Base-by-base conservation (phyloP, 495 filamentous ascomycete species). In the Echria macrotheca region DNA sequence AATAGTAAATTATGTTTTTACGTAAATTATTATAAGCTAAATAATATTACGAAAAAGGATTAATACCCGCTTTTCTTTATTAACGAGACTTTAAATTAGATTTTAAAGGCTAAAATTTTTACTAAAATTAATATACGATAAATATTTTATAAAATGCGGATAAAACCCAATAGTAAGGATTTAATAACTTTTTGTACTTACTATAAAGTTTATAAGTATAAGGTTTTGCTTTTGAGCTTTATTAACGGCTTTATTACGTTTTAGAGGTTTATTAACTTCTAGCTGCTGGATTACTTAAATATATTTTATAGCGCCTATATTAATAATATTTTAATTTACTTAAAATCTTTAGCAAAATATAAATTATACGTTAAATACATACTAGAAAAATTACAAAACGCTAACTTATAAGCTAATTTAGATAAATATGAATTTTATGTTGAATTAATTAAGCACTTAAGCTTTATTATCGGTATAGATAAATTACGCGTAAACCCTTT, bases 301-400 rank as follows among this genome's bases (percentile, higher is more conserved):
- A 67, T 53, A 38, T 57, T 61, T 21, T 78, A 71, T 45, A 80
- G 59, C 0, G 76, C 75, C 49, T 36, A 43, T 47, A 12, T 50
- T n/a, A 24, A 50, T 26, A 28, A 50, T 11, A 50, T 50, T 39
- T 26, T 50, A 5, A 50, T 50, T 12, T 50, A 33, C 21, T 50
- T 35, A 3, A 31, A 43, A 10, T 17, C 14, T 12, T 0, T 36
- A 21, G 39, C 23, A 23, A 38, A 50, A 10, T 24, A 43, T 36
- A 36, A 43, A 23, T 10, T 7, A 15, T 24, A 50, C 14, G 17
- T 50, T 7, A 1, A 25, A 9, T 37, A 19, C 11, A 32, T n/a
- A 63, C 0, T 43, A 63, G 7, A 0, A 50, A 15, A 1, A 17
- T 4, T 39, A 59, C 5, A 28, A 11, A 32, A 59, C 10, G 50